phyloP scores from a whole-genome alignment of 108 stramenopile species.

The Cyclotella sp. region DNA sequence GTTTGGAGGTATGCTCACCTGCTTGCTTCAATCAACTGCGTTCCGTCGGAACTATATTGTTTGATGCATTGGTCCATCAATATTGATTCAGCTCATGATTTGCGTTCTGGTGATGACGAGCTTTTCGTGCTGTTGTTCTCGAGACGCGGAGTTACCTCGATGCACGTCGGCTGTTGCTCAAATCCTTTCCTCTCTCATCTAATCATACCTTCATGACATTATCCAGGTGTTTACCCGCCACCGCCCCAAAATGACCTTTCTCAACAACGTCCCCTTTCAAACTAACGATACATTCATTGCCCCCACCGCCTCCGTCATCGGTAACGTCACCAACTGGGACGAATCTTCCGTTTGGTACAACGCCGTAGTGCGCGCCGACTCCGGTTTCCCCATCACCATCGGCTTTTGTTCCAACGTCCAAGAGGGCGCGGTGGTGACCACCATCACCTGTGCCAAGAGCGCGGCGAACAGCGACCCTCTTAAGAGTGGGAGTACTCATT shows the following conservation, averaged over 20 bases:
- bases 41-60: not conserved
- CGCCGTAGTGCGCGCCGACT: constrained; percentile 94
- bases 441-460: constrained; percentile 60
- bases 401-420: constrained; percentile 86
- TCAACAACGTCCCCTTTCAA: constrained; percentile 73
- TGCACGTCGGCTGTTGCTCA: too few species aligned
- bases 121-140: too few species aligned
- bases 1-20: constrained; percentile 56
- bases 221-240: constrained; percentile 85
- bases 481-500: constrained; percentile 32
- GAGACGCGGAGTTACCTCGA: too few species aligned
- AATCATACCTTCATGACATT: not conserved
- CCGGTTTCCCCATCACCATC: constrained; percentile 81
- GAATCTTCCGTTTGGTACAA: constrained; percentile 97
- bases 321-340: constrained; percentile 95
- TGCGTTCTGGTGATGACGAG: too few species aligned
- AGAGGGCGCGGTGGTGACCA: constrained; percentile 91
- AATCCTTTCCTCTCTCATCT: constrained; percentile 19
- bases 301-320: constrained; percentile 96
- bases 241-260: constrained; percentile 84
- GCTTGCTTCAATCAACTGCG: not conserved
- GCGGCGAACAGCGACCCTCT: constrained; percentile 52
- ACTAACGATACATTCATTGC: constrained; percentile 97
- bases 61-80: not conserved
- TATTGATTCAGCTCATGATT: too few species aligned